A percentile compares a stretch with the other conserved stretches of the same genome.
Evolutionary conservation across 73 alveolate genomes (phyloP).

Genomic region (Paramecium sexaurelia): DNA sequence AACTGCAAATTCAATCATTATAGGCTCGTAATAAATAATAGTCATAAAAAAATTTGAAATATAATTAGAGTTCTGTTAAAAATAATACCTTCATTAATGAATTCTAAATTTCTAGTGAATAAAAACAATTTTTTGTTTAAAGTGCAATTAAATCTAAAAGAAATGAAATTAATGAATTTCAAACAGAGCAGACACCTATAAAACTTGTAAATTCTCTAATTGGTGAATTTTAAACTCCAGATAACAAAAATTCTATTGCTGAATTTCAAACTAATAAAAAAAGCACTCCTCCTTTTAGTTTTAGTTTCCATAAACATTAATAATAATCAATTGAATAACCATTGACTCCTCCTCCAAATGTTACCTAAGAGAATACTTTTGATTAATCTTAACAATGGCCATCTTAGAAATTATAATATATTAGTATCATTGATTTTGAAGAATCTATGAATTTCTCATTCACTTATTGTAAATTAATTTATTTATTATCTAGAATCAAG

Average conservation of each 20-base stretch:
- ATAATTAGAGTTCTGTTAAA: background rate
- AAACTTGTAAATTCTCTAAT: background rate
- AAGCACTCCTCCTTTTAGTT: slow-evolving; percentile 13
- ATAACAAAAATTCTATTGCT: background rate
- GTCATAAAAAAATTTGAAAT: background rate
- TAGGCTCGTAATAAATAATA: background rate
- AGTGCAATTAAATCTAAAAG: background rate
- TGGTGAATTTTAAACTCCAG: slow-evolving; percentile 1
- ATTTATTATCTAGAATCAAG: background rate
- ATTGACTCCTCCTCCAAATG: background rate
- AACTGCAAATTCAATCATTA: background rate
- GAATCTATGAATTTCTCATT: background rate
- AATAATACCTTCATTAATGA: background rate
- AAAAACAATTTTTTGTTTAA: background rate
- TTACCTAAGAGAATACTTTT: background rate
- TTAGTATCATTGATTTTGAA: background rate
- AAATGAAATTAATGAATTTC: background rate
- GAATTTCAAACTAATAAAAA: background rate
- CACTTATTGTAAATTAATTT: background rate
- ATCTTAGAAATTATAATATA: background rate
- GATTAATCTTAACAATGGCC: background rate
- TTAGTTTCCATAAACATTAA: slow-evolving; percentile 9
- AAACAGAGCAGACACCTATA: background rate
- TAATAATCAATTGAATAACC: background rate
- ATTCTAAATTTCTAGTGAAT: background rate